These are phyloP conservation scores for Marchantia paleacea DNA, from an alignment of 225 moss, liverwort and hornwort species.

Conservation along the genomic window DNA sequence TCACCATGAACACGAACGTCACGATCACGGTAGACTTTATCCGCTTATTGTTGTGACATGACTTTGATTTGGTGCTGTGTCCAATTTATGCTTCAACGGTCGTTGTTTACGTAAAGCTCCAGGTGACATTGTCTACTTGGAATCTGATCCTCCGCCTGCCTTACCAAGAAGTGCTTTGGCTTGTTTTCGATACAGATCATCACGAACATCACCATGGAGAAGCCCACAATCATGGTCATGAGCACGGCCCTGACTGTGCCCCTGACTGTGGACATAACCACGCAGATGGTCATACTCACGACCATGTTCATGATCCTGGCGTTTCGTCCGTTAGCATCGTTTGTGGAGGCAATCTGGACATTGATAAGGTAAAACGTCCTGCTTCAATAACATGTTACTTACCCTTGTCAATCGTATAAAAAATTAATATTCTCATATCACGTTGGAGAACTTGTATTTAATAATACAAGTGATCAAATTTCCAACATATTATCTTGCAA, in stretches of 20 bases:
- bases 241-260: constrained; percentile 48
- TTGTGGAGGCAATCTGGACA: constrained; percentile 80
- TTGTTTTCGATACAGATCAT: constrained; percentile 22
- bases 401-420: too few relatives aligned
- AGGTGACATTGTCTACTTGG: background rate
- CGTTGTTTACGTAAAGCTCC: background rate
- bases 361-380: constrained; percentile 68
- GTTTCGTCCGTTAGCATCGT: constrained; percentile 93
- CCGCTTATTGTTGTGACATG: background rate
- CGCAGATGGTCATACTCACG: constrained; percentile 40
- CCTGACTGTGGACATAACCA: constrained; percentile 57
- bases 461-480: too few relatives aligned
- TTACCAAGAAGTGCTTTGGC: background rate
- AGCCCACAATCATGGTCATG: constrained; percentile 43
- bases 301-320: constrained; percentile 82
- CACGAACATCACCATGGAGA: constrained; percentile 34
- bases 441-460: too few relatives aligned
- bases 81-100: background rate
- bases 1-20: constrained; percentile 41
- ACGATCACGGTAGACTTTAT: constrained; percentile 46
- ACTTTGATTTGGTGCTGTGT: background rate
- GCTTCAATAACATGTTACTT: too few relatives aligned
- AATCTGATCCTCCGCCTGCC: background rate
- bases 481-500: too few relatives aligned
- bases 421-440: too few relatives aligned